Evolutionary conservation across 176 grass and related monocot genomes (phyloP).

Genomic region (Oryza officinalis): DNA sequence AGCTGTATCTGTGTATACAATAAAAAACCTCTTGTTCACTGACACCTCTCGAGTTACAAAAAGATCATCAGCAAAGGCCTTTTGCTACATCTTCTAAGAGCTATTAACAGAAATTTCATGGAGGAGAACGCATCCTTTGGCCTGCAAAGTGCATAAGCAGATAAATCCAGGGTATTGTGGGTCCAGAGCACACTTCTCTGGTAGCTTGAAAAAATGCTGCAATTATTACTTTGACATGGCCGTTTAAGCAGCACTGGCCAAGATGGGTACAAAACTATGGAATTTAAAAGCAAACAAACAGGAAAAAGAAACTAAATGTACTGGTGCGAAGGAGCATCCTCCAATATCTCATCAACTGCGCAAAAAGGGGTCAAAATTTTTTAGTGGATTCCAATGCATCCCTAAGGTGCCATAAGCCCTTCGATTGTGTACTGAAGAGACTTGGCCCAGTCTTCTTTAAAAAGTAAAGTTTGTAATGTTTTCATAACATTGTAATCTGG

Average conservation of each 20-base stretch:
- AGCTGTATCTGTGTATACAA: slow-evolving; percentile 25
- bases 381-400: slow-evolving; percentile 14
- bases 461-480: slow-evolving; percentile 78
- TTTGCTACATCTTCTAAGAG: slow-evolving; percentile 47
- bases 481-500: slow-evolving; percentile 97
- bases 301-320: slow-evolving; percentile 24
- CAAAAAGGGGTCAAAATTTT: slow-evolving; percentile 49
- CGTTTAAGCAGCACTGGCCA: slow-evolving; percentile 35
- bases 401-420: slow-evolving; percentile 82
- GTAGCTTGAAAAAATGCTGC: slow-evolving; percentile 36
- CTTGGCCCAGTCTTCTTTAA: slow-evolving; percentile 90
- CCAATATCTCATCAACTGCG: not conserved
- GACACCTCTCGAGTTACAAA: slow-evolving; percentile 38
- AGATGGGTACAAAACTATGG: slow-evolving; percentile 19
- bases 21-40: not conserved
- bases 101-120: slow-evolving; percentile 34
- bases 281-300: slow-evolving; percentile 26
- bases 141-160: slow-evolving; percentile 16
- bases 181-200: slow-evolving; percentile 21
- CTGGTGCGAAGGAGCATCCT: slow-evolving; percentile 24
- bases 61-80: slow-evolving; percentile 15
- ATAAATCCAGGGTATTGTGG: not conserved
- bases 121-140: slow-evolving; percentile 35
- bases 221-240: slow-evolving; percentile 46
- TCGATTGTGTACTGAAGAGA: slow-evolving; percentile 93